Base-by-base conservation (phyloP, 2,329 filamentous ascomycete genomes). In the Stemphylium lycopersici region DNA sequence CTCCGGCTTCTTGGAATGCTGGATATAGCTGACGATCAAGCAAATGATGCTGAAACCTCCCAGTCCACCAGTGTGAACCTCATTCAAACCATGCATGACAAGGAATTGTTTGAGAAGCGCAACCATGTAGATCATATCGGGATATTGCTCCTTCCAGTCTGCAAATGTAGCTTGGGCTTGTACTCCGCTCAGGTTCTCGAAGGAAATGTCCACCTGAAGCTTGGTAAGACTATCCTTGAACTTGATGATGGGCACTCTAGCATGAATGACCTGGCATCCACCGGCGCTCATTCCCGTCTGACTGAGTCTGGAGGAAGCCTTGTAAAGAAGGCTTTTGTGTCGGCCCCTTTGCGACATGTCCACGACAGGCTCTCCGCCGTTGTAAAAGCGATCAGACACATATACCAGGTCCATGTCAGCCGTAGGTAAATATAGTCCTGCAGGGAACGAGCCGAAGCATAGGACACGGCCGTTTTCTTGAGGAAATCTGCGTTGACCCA, bases 1-100 rank as follows among this genome's bases (percentile, higher is more conserved):
- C 33, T 65, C 63, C 4, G 59, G 34, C 33, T 65, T 60, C 10
- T 86, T 81, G 1, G 83, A 80, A 8, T 91, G 90, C 80, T 92
- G 85, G 61, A 90, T 81, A 75, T 96, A 87, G 79, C 90, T 95
- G 54, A 95, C 90, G 5, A 97, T 90, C 58, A 99, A 81, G 78
- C 95, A 99, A 51, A 93, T 97, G 60, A 96, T 89, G 1, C 92
- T 91, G 71, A 97, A 98, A 2, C 95, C 95, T 48, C 95, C 95
- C 47, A 99, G 86, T 2, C 95, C 95, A 51, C 95, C 95, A 56
- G 87, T 90, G 36, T 90, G 89, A 3, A 96, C 93, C 74, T 99
- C 95, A 65, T 97, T 97, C 47, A 97, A 80, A 0, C 88, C 90
- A 57, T 92, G 87, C 86, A 99, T 96, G 33, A 90, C 82, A 22